phyloP scores from a whole-genome alignment of 352 stramenopile species.

The Phytophthora citricola region DNA sequence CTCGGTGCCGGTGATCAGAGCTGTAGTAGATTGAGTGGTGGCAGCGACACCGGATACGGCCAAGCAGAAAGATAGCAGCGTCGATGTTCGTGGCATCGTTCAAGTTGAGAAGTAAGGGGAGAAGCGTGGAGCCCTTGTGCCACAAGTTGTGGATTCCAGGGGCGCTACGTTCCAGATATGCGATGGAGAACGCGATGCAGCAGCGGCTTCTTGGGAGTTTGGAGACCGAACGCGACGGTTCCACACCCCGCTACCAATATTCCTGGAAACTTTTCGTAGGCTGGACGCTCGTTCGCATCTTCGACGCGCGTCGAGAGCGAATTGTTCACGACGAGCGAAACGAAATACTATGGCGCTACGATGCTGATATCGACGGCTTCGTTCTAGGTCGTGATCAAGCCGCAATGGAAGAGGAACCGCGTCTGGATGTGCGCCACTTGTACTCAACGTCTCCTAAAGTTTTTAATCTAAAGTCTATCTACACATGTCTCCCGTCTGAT shows the following conservation, averaged over 20 bases:
- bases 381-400: too few species aligned
- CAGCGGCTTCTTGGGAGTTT: not conserved
- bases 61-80: constrained; percentile 9
- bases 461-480: too few species aligned
- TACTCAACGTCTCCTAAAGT: too few species aligned
- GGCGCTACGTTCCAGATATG: constrained; percentile 2
- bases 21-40: constrained; percentile 2
- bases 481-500: too few species aligned
- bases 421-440: too few species aligned
- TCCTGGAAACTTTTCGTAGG: too few species aligned
- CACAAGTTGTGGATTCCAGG: not conserved
- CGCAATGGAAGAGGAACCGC: too few species aligned
- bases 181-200: constrained; percentile 6
- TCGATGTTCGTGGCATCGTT: constrained; percentile 21
- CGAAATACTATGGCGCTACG: too few species aligned
- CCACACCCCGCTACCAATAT: not conserved
- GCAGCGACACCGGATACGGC: constrained; percentile 5
- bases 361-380: too few species aligned
- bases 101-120: constrained; percentile 10
- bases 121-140: not conserved
- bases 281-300: too few species aligned
- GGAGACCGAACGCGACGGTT: not conserved
- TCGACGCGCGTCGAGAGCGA: too few species aligned
- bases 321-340: too few species aligned
- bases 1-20: constrained; percentile 12